Evolutionary conservation across 257 asterid species (phyloP), one percentile per base, ranked within the genome.

Genomic region (Capsicum pubescens): DNA sequence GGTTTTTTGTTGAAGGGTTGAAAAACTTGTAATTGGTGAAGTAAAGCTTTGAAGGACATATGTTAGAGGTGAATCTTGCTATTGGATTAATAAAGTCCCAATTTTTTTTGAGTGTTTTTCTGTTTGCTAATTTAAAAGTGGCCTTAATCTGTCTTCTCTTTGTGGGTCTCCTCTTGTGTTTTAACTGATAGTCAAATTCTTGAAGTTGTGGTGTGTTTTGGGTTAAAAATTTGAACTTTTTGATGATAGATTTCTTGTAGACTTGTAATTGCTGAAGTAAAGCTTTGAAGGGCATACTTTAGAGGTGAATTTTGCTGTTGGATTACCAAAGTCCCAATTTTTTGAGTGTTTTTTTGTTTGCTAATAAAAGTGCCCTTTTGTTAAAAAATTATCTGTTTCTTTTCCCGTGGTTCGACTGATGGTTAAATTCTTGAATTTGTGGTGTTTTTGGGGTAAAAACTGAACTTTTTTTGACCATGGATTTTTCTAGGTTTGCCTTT

Each of bases 391-490:
- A 16, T 76, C 21, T 76, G 48, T 52, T 76, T 76, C 52, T 67
- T 67, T 50, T 52, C 81, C 44, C 15, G 26, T 39, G 54, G 52
- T 69, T 39, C 77, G 15, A 39, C 19, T 52, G 63, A 26, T 52
- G 7, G 17, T 52, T 48, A 4, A 52, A 76, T 76, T 76, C 64
- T 54, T 52, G 48, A 76, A 52, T 52, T 76, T 76, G 14, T 52
- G 77, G 77, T 67, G 9, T 35, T 13, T 68, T 68, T 15, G 9
- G 54, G 64, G 63, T 54, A 52, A 76, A 52, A 21, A 0, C 54
- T 54, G 81, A 76, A 52, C 63, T 52, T 76, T 76, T 76, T 76
- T 26, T 52, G 81, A 54, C 63, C 14, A 76, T 16, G 44, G 16
- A 0, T 26, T 76, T 77, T 77, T 77, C 26, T 15, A 77, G 82